Evolutionary conservation across 78 protist species (phyloP).

Genomic region (Polysphondylium violaceum): DNA sequence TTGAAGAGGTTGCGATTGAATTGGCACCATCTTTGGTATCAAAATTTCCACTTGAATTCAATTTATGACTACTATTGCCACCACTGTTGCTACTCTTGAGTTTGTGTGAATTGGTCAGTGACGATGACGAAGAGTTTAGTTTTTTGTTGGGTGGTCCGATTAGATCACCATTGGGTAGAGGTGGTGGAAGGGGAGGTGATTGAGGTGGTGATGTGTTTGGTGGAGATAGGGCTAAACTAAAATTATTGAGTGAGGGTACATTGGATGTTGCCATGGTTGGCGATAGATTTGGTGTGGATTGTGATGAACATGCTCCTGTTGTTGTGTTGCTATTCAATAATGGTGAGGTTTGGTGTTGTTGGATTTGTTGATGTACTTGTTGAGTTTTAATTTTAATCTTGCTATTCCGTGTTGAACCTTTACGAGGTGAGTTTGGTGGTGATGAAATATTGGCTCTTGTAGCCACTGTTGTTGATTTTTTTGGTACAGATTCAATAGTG

Average conservation of each 20-base stretch:
- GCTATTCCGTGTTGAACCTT: not conserved
- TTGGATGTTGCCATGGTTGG: conserved; percentile 24
- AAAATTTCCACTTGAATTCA: not conserved
- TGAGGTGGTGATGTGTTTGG: not conserved
- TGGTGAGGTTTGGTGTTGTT: conserved; percentile 10
- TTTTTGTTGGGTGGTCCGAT: no score
- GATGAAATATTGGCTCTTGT: not conserved
- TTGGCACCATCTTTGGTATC: not conserved
- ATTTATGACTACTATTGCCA: not conserved
- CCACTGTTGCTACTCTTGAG: conserved; percentile 3
- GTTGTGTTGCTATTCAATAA: not conserved
- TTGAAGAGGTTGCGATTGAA: not conserved
- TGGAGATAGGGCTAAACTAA: not conserved
- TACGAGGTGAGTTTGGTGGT: conserved; percentile 21
- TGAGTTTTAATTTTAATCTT: conserved; percentile 1
- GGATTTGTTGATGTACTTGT: not conserved
- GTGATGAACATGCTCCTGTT: conserved; percentile 7
- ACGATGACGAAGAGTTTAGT: not conserved
- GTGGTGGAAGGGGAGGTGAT: not conserved
- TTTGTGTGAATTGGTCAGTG: not conserved
- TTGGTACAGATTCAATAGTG: no score
- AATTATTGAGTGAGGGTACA: not conserved
- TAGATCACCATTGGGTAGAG: not conserved
- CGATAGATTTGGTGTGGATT: conserved; percentile 22
- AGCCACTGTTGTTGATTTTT: not conserved